Conservation (phyloP, 148 eudicot genomes). For the Rhododendron ovatum region DNA sequence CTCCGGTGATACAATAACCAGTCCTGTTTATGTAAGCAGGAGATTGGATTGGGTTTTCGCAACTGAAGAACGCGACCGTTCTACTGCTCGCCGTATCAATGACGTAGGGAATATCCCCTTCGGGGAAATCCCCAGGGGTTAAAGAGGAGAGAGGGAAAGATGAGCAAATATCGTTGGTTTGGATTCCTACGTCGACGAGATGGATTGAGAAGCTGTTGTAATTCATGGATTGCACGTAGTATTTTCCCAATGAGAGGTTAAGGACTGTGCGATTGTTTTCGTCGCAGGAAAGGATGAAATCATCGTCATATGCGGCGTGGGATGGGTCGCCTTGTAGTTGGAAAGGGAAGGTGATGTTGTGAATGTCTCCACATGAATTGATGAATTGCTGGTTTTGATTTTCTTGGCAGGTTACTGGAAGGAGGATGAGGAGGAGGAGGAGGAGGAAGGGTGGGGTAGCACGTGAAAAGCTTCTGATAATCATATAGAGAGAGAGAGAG, state of each 20-base stretch:
- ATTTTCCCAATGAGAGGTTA: not conserved
- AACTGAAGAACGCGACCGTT: not conserved
- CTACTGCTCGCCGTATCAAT: too few relatives aligned
- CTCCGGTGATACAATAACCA: not conserved
- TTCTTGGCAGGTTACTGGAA: not conserved
- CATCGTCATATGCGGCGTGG: not conserved
- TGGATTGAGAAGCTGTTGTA: slow-evolving; percentile 9
- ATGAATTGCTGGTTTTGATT: not conserved
- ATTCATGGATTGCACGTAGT: slow-evolving; percentile 13
- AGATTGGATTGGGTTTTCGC: not conserved
- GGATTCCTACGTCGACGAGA: slow-evolving; percentile 3
- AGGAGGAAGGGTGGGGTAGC: not conserved
- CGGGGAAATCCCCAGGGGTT: not conserved
- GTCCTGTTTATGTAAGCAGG: not conserved
- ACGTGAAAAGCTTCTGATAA: not conserved
- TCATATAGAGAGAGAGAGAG: not conserved
- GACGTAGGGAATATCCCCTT: too few relatives aligned
- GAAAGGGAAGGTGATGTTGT: slow-evolving; percentile 7
- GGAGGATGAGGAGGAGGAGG: not conserved
- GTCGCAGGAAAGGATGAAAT: not conserved
- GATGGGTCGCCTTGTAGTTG: not conserved
- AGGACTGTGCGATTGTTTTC: slow-evolving; percentile 4
- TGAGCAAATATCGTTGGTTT: not conserved
- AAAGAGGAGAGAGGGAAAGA: not conserved
- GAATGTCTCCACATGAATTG: slow-evolving; percentile 2